Base-by-base conservation (phyloP, 768 basidiomycete species). In the Porphyrellus cyaneotinctus region DNA sequence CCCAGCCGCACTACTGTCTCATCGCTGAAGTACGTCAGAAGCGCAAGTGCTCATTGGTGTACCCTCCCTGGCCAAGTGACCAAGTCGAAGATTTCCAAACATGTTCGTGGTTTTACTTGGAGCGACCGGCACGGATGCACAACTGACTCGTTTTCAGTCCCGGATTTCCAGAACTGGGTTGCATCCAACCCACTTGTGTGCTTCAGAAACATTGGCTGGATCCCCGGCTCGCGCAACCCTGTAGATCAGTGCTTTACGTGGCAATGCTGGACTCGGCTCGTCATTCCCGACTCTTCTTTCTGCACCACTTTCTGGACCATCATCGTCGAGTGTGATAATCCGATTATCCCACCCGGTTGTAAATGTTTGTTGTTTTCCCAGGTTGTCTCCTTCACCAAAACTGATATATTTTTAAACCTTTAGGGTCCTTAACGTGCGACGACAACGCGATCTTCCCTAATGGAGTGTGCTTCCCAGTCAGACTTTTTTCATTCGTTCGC, bases 21-120 rank as follows among this genome's bases (percentile, higher is more conserved):
- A 6, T 53, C 24, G 55, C 41, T 11, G 55, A 56, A 39, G 42
- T 39, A 15, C 51, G 51, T n/a, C 55, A 56, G 55, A 56, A 56
- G 37, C 51, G 47, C 42, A 44, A 53, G 17, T 43, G 46, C 12
- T 33, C 20, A 15, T 26, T 20, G 24, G 32, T 37, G 9, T 57
- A 4, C 24, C 55, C 51, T 0, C 38, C 6, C 30, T 57, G 55
- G 55, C 43, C 55, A 5, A 49, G 26, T 38, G 43, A 57, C 1
- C 41, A 53, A 15, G 13, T 13, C 17, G 32, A 38, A 18, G 36
- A 53, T 6, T 41, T 41, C 22, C 14, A 20, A 5, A 57, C 37
- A 2, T 11, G 39, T 41, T 24, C 22, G 39, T 41, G 14, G 7
- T 23, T 41, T 41, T 15, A 23, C 13, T 14, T 10, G 3, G 39